Evolutionary conservation across 2,329 filamentous ascomycete species (phyloP), one percentile per base, ranked within the genome.

Genomic region (Pseudogymnoascus sp.): DNA sequence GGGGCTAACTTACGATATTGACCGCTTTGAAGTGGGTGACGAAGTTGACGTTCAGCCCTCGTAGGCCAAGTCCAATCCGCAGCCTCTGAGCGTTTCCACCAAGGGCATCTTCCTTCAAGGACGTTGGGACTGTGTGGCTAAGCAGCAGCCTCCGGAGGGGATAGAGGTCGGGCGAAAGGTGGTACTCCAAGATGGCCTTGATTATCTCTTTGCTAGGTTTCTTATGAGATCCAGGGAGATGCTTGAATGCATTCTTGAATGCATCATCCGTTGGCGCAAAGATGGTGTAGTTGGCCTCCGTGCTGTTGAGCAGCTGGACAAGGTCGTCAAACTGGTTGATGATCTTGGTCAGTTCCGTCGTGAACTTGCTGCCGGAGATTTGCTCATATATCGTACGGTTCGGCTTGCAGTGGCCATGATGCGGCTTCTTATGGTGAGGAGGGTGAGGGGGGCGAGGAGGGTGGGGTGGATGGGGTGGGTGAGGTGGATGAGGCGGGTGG

Each of bases 211-310:
- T 87, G 64, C 82, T 81, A 4, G 86, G 87, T 76, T 90, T 86
- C 67, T 80, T 73, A 63, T 77, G 70, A 74, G 80, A 72, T 18
- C 80, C 70, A 1, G 81, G 82, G 23, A 86, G 75, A 68, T 82
- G 78, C 66, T 88, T 84, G 69, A 97, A 93, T 0, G 91, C 91
- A 68, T 82, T 78, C 66, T 88, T 84, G 69, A 97, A 93, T 0
- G 91, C 91, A 60, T 81, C 78, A 73, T 96, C 85, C 1, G 84
- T 86, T 0, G 93, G 93, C 1, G 90, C 89, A 70, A 96, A 96
- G 61, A 95, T 76, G 0, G 93, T 96, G 71, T 88, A 85, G 74
- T 93, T 93, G 21, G 83, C 79, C 37, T 83, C 77, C 1, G 90
- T 93, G 71, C 83, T 83, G 76, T 96, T 95, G 29, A 97, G 82